phyloP scores from a whole-genome alignment of 208 protist species.

The Trypanosoma rangeli region DNA sequence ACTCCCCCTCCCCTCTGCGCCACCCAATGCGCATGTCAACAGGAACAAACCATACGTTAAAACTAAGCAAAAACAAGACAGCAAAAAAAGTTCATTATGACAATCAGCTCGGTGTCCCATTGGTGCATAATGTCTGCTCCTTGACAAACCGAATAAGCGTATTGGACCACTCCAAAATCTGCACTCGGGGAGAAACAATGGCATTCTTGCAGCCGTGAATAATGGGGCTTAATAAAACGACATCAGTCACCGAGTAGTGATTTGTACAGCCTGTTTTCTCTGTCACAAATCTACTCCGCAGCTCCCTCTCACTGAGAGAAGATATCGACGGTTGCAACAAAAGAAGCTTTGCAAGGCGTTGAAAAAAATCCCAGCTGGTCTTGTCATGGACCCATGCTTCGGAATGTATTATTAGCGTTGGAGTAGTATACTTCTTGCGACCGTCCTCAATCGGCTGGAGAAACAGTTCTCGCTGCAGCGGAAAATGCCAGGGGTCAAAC shows the following conservation, averaged over 20 bases:
- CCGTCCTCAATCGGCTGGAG: slow-evolving; percentile 31
- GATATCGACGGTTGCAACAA: slow-evolving; percentile 25
- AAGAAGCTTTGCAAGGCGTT: slow-evolving; percentile 22
- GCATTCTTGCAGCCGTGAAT: slow-evolving; percentile 38
- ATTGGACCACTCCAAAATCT: slow-evolving; percentile 47
- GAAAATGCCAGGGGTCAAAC: slow-evolving; percentile 74
- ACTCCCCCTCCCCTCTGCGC: no score
- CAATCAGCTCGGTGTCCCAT: neutral
- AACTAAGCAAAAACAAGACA: slow-evolving; percentile 10
- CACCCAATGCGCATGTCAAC: neutral
- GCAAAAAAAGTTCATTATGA: slow-evolving; percentile 3
- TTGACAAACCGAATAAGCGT: slow-evolving; percentile 44
- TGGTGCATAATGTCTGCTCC: neutral
- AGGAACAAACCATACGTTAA: neutral
- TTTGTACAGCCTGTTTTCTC: slow-evolving; percentile 28
- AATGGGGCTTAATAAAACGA: slow-evolving; percentile 59
- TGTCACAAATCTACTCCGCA: slow-evolving; percentile 10
- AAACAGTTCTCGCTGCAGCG: slow-evolving; percentile 50
- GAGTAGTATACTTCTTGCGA: slow-evolving; percentile 36
- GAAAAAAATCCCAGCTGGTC: slow-evolving; percentile 50
- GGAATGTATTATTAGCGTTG: slow-evolving; percentile 65
- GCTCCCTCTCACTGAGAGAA: slow-evolving; percentile 27
- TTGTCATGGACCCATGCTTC: slow-evolving; percentile 46
- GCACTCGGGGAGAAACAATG: slow-evolving; percentile 35
- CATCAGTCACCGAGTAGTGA: slow-evolving; percentile 54